phyloP scores from a whole-genome alignment of 345 rosid genomes.

The Pseudoturritis turrita region DNA sequence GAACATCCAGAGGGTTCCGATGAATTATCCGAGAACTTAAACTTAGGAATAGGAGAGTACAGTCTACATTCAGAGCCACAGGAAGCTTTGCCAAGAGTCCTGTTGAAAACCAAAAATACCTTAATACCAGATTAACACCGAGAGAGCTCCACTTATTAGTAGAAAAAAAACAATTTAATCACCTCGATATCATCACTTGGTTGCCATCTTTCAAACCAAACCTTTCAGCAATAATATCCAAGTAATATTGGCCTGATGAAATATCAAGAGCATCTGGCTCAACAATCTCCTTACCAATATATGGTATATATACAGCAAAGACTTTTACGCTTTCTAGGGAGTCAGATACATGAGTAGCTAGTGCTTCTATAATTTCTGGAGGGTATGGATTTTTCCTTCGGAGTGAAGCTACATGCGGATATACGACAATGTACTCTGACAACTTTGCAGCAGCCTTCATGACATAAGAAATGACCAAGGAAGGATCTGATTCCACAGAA shows the following conservation, averaged over 20 bases:
- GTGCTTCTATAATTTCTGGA: slow-evolving; percentile 40
- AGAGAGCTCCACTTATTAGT: background rate
- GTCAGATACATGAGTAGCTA: slow-evolving; percentile 35
- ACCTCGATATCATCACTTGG: slow-evolving; percentile 77
- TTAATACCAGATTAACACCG: slow-evolving; percentile 7
- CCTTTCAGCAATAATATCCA: slow-evolving; percentile 66
- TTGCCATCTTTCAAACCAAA: slow-evolving; percentile 59
- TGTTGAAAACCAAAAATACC: slow-evolving; percentile 34
- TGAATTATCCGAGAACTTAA: slow-evolving; percentile 31
- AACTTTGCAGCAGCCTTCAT: slow-evolving; percentile 62
- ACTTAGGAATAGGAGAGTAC: slow-evolving; percentile 54
- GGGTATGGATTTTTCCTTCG: slow-evolving; percentile 52
- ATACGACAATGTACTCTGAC: slow-evolving; percentile 38
- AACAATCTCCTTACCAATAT: slow-evolving; percentile 40
- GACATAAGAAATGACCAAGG: slow-evolving; percentile 48
- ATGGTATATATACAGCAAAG: slow-evolving; percentile 51
- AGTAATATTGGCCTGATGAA: slow-evolving; percentile 48
- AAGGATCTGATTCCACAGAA: slow-evolving; percentile 56
- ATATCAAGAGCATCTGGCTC: slow-evolving; percentile 42
- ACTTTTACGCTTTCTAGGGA: slow-evolving; percentile 24
- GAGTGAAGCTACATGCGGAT: slow-evolving; percentile 47
- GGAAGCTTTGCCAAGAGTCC: slow-evolving; percentile 77
- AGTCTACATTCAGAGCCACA: slow-evolving; percentile 86
- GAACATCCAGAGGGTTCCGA: slow-evolving; percentile 22
- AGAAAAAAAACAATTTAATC: slow-evolving; percentile 7